Conservation (phyloP, 805 yeast species). For the Starmerella riodocensis region DNA sequence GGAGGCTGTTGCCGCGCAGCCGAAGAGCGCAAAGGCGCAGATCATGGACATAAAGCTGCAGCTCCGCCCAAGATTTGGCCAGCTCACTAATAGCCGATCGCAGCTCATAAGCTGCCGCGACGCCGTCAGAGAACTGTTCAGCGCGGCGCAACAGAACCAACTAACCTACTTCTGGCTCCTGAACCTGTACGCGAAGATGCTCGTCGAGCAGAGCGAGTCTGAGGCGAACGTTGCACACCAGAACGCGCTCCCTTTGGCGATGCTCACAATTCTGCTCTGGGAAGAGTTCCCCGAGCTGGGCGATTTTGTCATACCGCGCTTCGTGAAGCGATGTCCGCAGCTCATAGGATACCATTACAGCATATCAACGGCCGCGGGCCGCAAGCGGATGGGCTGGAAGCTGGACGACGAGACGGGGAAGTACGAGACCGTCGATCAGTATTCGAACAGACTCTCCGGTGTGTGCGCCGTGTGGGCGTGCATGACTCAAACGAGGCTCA, state of each 20-base stretch:
- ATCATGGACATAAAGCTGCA: conserved; percentile 53
- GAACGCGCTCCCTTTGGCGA: conserved; percentile 68
- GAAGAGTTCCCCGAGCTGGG: conserved; percentile 39
- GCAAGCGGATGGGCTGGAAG: conserved; percentile 80
- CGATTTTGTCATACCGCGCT: conserved; percentile 56
- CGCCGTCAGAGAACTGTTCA: conserved; percentile 41
- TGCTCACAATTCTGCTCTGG: conserved; percentile 44
- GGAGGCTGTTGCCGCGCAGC: conserved; percentile 40
- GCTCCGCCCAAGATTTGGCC: conserved; percentile 84
- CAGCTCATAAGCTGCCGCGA: conserved; percentile 38
- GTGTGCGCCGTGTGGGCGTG: conserved; percentile 70
- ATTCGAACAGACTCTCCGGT: conserved; percentile 79
- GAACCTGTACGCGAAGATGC: conserved; percentile 71
- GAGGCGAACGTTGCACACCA: conserved; percentile 72
- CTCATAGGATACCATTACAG: conserved; percentile 69
- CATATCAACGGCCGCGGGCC: conserved; percentile 70
- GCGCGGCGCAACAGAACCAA: conserved; percentile 33
- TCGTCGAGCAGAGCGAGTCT: conserved; percentile 83
- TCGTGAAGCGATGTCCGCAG: conserved; percentile 82
- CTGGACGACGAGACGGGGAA: conserved; percentile 30
- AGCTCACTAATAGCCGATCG: conserved; percentile 54
- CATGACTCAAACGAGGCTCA: conserved; percentile 41
- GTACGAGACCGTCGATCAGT: conserved; percentile 45
- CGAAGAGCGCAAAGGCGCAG: conserved; percentile 37
- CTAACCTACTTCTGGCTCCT: conserved; percentile 59